Percentiles rank a stretch among this genome's conserved stretches.
Conservation (phyloP, 345 rosid species). For the Iberis pinnata region DNA sequence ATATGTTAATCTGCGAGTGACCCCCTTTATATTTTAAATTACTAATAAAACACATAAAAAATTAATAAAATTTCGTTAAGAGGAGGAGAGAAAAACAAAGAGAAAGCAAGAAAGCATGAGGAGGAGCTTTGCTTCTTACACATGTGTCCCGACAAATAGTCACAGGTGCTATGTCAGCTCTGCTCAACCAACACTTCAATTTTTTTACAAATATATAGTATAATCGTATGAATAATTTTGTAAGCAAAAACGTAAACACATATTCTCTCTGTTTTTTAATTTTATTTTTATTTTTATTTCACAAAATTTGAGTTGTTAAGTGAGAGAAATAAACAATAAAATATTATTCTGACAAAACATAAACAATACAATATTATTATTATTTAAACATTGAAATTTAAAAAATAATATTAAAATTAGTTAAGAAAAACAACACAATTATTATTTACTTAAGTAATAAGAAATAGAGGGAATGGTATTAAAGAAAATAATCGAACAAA, state of each 20-base stretch:
- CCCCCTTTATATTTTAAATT: too few relatives aligned
- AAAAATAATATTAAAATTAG: too few relatives aligned
- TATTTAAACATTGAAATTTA: too few relatives aligned
- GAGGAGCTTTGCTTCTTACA: slow-evolving; percentile 29
- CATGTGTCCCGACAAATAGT: slow-evolving; percentile 37
- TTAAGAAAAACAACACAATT: too few relatives aligned
- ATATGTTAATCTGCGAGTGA: not conserved
- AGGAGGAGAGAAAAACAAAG: slow-evolving; percentile 12
- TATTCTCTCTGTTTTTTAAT: too few relatives aligned
- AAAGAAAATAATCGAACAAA: not conserved
- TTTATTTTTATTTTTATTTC: too few relatives aligned
- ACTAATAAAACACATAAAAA: too few relatives aligned
- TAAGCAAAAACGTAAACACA: slow-evolving; percentile 2
- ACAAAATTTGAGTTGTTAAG: not conserved
- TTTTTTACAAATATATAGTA: not conserved
- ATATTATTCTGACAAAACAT: too few relatives aligned
- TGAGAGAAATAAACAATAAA: too few relatives aligned
- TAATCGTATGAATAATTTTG: not conserved
- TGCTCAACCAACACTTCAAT: slow-evolving; percentile 23
- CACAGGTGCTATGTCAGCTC: slow-evolving; percentile 32
- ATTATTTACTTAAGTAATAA: too few relatives aligned
- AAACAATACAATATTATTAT: too few relatives aligned
- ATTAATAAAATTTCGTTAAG: not conserved
- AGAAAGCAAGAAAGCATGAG: slow-evolving; percentile 27
- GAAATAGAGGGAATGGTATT: too few relatives aligned